Evolutionary conservation across 805 yeast genomes (phyloP).

Genomic region (Candida caryicola): DNA sequence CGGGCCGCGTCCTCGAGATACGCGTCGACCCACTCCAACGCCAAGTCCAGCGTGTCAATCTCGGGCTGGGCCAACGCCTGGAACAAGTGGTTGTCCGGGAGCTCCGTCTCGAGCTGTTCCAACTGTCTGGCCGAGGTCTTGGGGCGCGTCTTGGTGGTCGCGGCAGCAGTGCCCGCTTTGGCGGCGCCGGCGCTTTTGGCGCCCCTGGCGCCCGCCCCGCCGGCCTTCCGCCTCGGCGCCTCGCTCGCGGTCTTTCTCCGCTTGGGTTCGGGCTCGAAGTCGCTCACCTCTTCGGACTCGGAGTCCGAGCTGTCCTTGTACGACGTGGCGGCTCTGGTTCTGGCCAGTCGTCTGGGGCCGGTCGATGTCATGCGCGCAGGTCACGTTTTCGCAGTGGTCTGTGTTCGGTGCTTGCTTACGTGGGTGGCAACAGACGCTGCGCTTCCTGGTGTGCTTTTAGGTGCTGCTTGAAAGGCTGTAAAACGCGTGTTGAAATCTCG

Average conservation of each 20-base stretch:
- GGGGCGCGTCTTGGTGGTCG: neutral
- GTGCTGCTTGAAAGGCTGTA: neutral
- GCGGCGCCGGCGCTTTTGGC: neutral
- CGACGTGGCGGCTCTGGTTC: neutral
- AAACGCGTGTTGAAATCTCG: neutral
- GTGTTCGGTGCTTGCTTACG: too few relatives aligned
- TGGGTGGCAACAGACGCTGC: too few relatives aligned
- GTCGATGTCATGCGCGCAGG: neutral
- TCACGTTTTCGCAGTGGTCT: too few relatives aligned
- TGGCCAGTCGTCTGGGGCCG: conserved; percentile 5
- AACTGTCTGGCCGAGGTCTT: neutral
- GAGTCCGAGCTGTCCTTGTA: conserved; percentile 5
- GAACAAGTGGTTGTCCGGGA: conserved; percentile 31
- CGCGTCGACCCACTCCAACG: conserved; percentile 37
- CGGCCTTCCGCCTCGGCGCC: neutral
- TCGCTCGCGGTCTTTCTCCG: neutral
- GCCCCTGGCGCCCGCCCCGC: neutral
- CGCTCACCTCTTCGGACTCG: conserved; percentile 9
- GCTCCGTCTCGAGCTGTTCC: conserved; percentile 17
- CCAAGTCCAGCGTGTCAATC: conserved; percentile 30
- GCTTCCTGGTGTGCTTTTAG: too few relatives aligned
- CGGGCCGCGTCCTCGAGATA: conserved; percentile 21
- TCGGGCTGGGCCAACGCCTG: conserved; percentile 31
- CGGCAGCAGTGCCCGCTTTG: neutral
- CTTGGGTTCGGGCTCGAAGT: conserved; percentile 10